A percentile compares a stretch with the other conserved stretches of the same genome.
Conservation (phyloP, 805 yeast genomes). For the Jamesozyma hellenica region DNA sequence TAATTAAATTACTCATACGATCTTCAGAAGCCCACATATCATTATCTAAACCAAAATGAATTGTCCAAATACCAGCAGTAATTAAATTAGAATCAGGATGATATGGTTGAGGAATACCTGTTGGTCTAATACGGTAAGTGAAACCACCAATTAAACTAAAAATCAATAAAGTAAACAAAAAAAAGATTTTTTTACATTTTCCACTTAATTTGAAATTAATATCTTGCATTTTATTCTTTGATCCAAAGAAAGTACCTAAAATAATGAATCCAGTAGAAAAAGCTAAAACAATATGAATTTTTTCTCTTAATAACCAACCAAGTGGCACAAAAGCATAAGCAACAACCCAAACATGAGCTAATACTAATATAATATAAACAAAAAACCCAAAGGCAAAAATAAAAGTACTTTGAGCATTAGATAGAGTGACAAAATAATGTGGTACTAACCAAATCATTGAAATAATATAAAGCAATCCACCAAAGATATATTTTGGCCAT, state of each 20-base stretch:
- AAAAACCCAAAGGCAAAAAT: constrained; percentile 42
- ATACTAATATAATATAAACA: constrained; percentile 42
- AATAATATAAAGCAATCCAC: constrained; percentile 60
- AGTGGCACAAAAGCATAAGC: constrained; percentile 98
- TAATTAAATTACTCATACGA: constrained; percentile 74
- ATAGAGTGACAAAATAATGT: constrained; percentile 43
- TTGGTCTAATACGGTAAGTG: constrained; percentile 22
- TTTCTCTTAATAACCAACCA: constrained; percentile 78
- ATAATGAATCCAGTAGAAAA: constrained; percentile 44
- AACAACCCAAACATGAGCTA: constrained; percentile 92
- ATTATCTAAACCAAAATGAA: constrained; percentile 93
- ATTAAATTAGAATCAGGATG: constrained; percentile 60
- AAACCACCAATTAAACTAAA: constrained; percentile 15
- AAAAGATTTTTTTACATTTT: constrained; percentile 12
- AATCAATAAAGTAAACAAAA: constrained; percentile 10
- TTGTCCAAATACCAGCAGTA: constrained; percentile 97
- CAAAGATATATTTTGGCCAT: constrained; percentile 35
- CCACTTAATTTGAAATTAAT: not conserved
- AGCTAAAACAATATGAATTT: constrained; percentile 67
- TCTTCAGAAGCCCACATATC: constrained; percentile 96
- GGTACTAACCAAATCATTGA: constrained; percentile 60
- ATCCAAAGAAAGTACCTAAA: constrained; percentile 35
- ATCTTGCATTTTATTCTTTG: not conserved
- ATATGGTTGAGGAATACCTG: constrained; percentile 50
- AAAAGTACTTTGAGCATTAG: constrained; percentile 46